Conservation (phyloP, 208 protist genomes). For the Leishmania martiniquensis region DNA sequence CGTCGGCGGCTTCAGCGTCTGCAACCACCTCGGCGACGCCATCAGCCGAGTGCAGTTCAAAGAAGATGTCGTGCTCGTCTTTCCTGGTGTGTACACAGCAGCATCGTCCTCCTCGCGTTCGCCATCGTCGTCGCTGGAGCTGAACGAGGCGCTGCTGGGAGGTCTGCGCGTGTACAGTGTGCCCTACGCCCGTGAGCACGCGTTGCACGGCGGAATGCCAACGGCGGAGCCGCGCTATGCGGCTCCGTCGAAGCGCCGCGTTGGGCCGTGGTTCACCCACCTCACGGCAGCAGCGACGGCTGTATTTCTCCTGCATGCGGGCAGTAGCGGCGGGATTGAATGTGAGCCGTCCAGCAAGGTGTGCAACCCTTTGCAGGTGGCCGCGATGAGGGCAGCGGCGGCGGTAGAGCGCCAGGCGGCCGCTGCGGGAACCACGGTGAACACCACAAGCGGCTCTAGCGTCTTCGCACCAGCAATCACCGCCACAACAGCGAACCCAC, state of each 20-base stretch:
- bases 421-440: neutral
- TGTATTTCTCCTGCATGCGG: constrained; percentile 20
- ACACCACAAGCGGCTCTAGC: constrained; percentile 48
- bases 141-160: constrained; percentile 63
- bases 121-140: constrained; percentile 39
- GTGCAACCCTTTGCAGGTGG: constrained; percentile 16
- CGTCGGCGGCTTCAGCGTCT: constrained; percentile 76
- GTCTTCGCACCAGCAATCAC: constrained; percentile 50
- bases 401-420: constrained; percentile 1
- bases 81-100: constrained; percentile 59
- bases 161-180: constrained; percentile 67
- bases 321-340: constrained; percentile 11
- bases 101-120: neutral
- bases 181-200: constrained; percentile 44
- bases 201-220: constrained; percentile 22
- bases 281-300: constrained; percentile 38
- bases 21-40: constrained; percentile 52
- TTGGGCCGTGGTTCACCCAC: constrained; percentile 78
- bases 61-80: constrained; percentile 77
- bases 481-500: constrained; percentile 43
- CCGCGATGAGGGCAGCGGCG: constrained; percentile 21
- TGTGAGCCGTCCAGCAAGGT: neutral
- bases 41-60: constrained; percentile 53
- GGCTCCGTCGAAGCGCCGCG: constrained; percentile 24
- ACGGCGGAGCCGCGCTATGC: constrained; percentile 25